Evolutionary conservation across 176 grass and related monocot genomes (phyloP), one percentile per base, ranked within the genome.

Genomic region (Stipa capillata): DNA sequence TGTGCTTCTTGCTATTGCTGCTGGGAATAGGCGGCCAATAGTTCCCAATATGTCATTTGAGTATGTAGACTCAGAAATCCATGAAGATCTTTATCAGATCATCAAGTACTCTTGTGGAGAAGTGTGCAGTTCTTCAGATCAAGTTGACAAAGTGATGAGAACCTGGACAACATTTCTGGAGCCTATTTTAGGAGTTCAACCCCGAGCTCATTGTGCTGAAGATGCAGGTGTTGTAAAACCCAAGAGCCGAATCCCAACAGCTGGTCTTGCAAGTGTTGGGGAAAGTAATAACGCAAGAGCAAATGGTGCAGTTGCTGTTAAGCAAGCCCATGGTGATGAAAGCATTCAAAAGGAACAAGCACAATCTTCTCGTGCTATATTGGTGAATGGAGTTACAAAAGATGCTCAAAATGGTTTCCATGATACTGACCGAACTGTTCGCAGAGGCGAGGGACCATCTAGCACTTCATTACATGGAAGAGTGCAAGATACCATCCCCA

Each of bases 61-160:
- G 50, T 94, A 91, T 55, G 18, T 53, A 17, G 92, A 94, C 74
- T 54, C 45, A 56, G 72, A 91, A 37, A 84, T 94, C 44, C 86
- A 91, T 56, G 89, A 91, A 84, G 92, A 91, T 78, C 41, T 94
- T 43, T 89, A 86, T 83, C 69, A 88, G 72, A 79, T 94, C 64
- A 81, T 94, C 47, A 94, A 89, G 57, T 91, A 84, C 72, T 94
- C 92, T 18, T 91, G 86, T 77, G 73, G 78, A 68, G 92, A 94
- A 85, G 80, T 94, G n/a, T 91, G 89, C 57, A 58, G 60, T 51
- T 89, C 92, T 42, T 52, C 69, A 53, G 92, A 94, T 16, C 83
- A 91, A 59, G 36, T 77, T 7, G 79, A 83, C 40, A 88, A 88
- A 80, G 83, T 84, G 23, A 87, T 94, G 92, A 79, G 58, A 55